Evolutionary conservation across 2,329 filamentous ascomycete genomes (phyloP), one percentile per base, ranked within the genome.

Genomic region (Onygena corvina): DNA sequence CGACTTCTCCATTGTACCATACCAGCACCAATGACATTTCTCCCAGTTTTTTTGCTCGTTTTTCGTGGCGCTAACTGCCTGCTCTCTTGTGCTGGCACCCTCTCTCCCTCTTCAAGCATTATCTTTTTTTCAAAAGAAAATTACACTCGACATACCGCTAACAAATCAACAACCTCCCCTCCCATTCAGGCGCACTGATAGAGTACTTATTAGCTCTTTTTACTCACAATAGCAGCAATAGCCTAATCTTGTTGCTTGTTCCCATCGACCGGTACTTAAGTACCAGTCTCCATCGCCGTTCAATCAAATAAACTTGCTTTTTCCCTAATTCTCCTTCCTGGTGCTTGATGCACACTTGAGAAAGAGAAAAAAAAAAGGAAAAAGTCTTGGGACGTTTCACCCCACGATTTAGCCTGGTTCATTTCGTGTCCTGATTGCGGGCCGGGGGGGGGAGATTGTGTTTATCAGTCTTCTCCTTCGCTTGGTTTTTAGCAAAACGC

Each of bases 361-460:
- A 36, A 14, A 25, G 29, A 12, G 20, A n/a, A 16, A 45, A 45
- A 47, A 18, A 47, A 47, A 47, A 47, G 30, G 27, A 47, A 50
- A 51, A 58, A 52, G 52, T 55, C 49, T 57, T 60, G 56, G 57
- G 53, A 47, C 57, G 60, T 64, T 63, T 64, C 61, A 64, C 61
- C 61, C 61, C 61, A 60, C 61, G 59, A 61, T 62, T 45, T 63
- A 62, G 60, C 58, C 58, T 61, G 55, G 52, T 49, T 57, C 54
- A 54, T 12, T 51, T 50, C 54, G 60, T 58, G 57, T 58, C 49
- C 46, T 50, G 52, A 50, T 51, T 53, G 49, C 47, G 49, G 47
- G 49, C 52, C 52, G 49, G 51, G 50, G 47, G 49, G 14, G 30
- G n/a, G n/a, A n/a, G n/a, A 40, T 5, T 29, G 36, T 44, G 50